phyloP scores from a whole-genome alignment of 768 basidiomycete species.

The Mycena belliarum region DNA sequence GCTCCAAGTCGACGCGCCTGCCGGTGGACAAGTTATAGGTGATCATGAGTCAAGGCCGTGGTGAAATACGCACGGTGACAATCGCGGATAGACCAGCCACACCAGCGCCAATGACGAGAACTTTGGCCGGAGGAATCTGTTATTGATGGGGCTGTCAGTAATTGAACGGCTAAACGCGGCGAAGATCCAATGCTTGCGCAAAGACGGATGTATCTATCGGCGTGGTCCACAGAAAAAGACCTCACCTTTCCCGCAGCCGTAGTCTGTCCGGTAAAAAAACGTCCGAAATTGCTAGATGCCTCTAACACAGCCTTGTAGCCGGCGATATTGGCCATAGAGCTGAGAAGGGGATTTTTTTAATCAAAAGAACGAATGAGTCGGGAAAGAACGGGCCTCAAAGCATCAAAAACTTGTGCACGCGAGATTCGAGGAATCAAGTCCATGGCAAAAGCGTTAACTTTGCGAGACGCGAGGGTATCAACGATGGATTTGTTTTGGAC shows the following conservation, averaged over 20 bases:
- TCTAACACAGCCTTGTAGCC: constrained; percentile 92
- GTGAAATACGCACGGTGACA: constrained; percentile 56
- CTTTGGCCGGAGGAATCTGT: constrained; percentile 84
- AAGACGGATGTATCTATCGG: no score
- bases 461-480: constrained; percentile 39
- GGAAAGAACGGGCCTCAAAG: constrained; percentile 58
- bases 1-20: constrained; percentile 83
- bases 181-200: no score
- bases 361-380: no score
- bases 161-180: no score
- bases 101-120: constrained; percentile 85
- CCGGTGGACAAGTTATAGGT: background rate
- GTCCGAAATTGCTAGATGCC: constrained; percentile 86
- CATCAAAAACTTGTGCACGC: constrained; percentile 88
- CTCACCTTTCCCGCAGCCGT: constrained; percentile 80
- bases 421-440: constrained; percentile 92
- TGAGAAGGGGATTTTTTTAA: constrained; percentile 26
- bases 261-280: constrained; percentile 88
- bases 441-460: constrained; percentile 69
- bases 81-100: constrained; percentile 90
- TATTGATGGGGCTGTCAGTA: no score
- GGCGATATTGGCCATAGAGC: constrained; percentile 94
- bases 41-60: background rate
- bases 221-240: background rate
- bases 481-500: constrained; percentile 77